Evolutionary conservation across 345 rosid species (phyloP), one percentile per base, ranked within the genome.

Genomic region (Mallotus nudiflorus): DNA sequence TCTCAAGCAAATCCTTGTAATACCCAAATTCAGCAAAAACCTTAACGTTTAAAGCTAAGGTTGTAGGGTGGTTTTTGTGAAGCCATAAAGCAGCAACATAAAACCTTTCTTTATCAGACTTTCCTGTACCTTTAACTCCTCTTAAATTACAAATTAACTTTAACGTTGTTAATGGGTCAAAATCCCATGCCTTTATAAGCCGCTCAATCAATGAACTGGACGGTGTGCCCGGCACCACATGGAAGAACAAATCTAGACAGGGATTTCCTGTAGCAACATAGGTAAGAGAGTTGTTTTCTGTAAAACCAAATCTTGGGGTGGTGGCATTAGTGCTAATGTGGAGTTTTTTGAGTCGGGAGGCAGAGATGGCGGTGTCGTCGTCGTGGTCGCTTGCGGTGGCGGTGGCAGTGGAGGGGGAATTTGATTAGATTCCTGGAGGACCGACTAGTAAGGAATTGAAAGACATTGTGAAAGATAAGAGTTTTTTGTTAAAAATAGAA

Each of bases 21-120:
- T 62, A 71, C 1, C 75, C 75, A 42, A 71, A 71, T 3, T 62
- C 68, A 0, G 68, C 68, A 18, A 71, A 19, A 1, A 66, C 33
- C 19, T 3, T 5, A 14, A 27, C n/a, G 59, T 73, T 73, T 20
- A 22, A 19, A 5, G 77, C 71, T 1, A 73, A 71, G 12, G 77
- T 66, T 31, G 58, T 73, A 8, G 77, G 77, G 42, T 73, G 77
- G 40, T 28, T 20, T 5, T 14, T 0, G 35, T 62, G 33, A n/a
- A 71, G 61, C 74, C 74, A 71, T 9, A 48, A 22, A 24, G 70
- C 58, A 0, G 76, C 50, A 24, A 71, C 37, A 27, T 55, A 73
- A 59, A 73, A 73, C 31, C 76, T 71, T 28, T 65, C 66, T 42
- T 65, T 65, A 55, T 73, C 76, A 13, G 76, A 73, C 19, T 73